Percentiles rank a stretch among this genome's conserved stretches.
Evolutionary conservation across 768 basidiomycete species (phyloP).

Genomic region (Coprinopsis cinerea): DNA sequence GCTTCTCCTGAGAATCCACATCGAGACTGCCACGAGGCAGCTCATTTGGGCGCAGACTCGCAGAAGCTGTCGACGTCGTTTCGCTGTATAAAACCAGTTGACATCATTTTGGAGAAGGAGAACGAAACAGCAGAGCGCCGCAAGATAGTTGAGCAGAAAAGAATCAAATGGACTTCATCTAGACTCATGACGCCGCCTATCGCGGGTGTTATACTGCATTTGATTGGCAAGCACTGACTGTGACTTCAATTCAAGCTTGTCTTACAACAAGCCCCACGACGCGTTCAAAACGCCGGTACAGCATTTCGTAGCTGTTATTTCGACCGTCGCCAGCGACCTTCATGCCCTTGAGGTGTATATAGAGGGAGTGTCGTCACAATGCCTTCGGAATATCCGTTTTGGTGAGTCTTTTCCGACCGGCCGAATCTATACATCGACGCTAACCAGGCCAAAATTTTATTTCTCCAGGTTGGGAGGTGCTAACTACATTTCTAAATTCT

Average conservation of each 20-base stretch:
- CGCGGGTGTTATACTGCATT: too few relatives aligned
- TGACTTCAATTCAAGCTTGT: too few relatives aligned
- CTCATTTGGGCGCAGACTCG: background rate
- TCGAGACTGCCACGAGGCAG: background rate
- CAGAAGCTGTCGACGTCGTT: too few relatives aligned
- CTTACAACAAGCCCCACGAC: background rate
- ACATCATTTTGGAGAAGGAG: too few relatives aligned
- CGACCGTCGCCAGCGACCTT: background rate
- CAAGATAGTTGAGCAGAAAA: too few relatives aligned
- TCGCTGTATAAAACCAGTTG: too few relatives aligned
- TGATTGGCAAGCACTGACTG: too few relatives aligned
- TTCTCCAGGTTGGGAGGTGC: conserved; percentile 57
- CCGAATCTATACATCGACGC: conserved; percentile 6
- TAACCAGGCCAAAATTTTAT: background rate
- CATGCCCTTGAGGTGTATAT: background rate
- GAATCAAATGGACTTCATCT: too few relatives aligned
- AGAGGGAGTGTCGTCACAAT: conserved; percentile 30
- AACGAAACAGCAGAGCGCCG: too few relatives aligned
- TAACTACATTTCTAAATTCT: conserved; percentile 13
- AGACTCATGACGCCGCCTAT: too few relatives aligned
- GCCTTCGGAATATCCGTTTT: conserved; percentile 47
- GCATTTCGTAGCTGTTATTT: background rate
- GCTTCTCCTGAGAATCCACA: background rate
- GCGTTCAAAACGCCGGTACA: background rate
- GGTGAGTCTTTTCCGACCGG: conserved; percentile 26